Evolutionary conservation across 2,329 filamentous ascomycete species (phyloP), one percentile per base, ranked within the genome.

Genomic region (Fusarium duplospermum): DNA sequence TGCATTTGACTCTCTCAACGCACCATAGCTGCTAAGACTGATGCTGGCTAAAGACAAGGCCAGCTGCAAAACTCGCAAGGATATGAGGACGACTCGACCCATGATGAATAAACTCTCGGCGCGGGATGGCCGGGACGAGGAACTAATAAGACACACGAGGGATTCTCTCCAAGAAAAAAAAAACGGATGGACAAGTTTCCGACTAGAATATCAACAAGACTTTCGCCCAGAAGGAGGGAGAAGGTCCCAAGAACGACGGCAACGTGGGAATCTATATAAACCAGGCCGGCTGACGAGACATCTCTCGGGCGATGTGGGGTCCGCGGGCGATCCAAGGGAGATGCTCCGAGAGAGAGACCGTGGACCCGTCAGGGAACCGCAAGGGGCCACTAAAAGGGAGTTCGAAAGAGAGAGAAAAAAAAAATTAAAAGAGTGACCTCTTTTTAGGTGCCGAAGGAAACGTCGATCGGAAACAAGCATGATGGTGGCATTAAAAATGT

Each of bases 211-310:
- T 72, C 57, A 52, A 67, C 59, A 45, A 45, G 18, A 40, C 57
- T 54, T 58, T 72, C 56, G 52, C 29, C 69, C 63, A 66, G 66
- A 61, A 69, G 45, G 59, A 68, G 47, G 65, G 61, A 66, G 64
- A 58, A 66, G 58, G 58, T 31, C 50, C 57, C 45, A 71, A 66
- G 56, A 64, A 68, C 59, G 47, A 64, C 60, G 69, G 62, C 67
- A 67, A 66, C 73, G 73, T 73, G 75, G 76, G 74, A 75, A 75
- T 74, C 70, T 70, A 75, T 77, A 77, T 78, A 75, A 78, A 75
- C 64, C 66, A 66, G 54, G 54, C 61, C 66, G 72, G 76, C 73
- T 70, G 66, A 72, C 72, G 61, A 75, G 72, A 75, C 71, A 71
- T 72, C 65, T 74, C 68, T 63, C 66, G 66, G 68, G 58, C 71